phyloP scores from a whole-genome alignment of 1,284 basidiomycete genomes.

The Xerocomus amazonicus region DNA sequence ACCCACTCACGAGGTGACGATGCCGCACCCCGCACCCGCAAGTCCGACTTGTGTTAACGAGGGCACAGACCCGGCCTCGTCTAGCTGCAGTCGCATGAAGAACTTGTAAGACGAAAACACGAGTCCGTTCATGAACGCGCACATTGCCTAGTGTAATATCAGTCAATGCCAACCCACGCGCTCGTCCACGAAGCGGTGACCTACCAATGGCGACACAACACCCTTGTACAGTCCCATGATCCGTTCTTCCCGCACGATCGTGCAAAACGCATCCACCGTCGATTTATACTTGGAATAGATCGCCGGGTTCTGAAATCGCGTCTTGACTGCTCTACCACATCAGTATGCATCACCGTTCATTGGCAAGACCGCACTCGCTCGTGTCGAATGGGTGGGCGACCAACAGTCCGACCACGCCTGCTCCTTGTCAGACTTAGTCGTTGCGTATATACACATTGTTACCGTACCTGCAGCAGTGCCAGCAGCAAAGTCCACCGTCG shows the following conservation, averaged over 20 bases:
- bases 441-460: too few species aligned
- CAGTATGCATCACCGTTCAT: background rate
- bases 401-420: background rate
- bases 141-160: constrained; percentile 47
- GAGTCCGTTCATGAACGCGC: constrained; percentile 49
- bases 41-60: constrained; percentile 67
- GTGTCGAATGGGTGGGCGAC: constrained; percentile 51
- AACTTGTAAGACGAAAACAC: constrained; percentile 75
- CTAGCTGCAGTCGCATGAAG: constrained; percentile 58
- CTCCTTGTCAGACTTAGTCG: too few species aligned
- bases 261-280: constrained; percentile 57
- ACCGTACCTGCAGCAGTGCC: constrained; percentile 62
- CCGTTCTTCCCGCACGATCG: constrained; percentile 65
- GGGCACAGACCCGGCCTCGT: constrained; percentile 43
- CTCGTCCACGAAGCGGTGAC: constrained; percentile 25
- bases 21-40: constrained; percentile 75
- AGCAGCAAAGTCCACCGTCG: constrained; percentile 65
- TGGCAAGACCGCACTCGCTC: constrained; percentile 36
- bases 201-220: constrained; percentile 66
- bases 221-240: constrained; percentile 69
- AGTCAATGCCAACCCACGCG: background rate
- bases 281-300: constrained; percentile 47
- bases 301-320: constrained; percentile 64
- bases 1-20: constrained; percentile 64
- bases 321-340: constrained; percentile 56